Conservation (phyloP, 2,329 filamentous ascomycete genomes). For the Ambrosiella cleistominuta region DNA sequence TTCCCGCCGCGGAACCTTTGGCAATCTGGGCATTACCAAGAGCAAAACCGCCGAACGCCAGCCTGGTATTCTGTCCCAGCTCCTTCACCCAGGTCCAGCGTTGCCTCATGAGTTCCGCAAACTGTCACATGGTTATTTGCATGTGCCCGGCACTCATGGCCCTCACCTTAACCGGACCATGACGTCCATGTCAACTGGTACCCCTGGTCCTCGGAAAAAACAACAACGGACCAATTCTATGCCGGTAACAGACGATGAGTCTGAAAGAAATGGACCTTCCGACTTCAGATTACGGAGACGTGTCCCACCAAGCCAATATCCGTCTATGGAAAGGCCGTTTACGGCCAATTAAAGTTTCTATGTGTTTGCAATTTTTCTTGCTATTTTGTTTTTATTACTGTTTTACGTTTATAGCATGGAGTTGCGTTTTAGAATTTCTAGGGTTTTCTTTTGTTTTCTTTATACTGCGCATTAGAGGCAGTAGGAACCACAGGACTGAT, state of each 20-base stretch:
- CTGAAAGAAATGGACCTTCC: not conserved
- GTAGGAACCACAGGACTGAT: constrained; percentile 3
- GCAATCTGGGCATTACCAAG: constrained; percentile 8
- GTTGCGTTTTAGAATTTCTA: not conserved
- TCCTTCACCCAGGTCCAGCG: constrained; percentile 32
- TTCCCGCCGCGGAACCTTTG: constrained; percentile 16
- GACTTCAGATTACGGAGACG: not conserved
- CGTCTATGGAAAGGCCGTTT: constrained; percentile 4
- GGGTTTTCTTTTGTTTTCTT: constrained; percentile 2
- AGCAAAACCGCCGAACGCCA: constrained; percentile 19
- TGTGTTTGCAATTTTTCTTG: not conserved
- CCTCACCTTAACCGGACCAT: constrained; percentile 2
- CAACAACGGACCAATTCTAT: constrained; percentile 4
- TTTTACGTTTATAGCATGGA: not conserved
- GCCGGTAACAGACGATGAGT: constrained; percentile 8
- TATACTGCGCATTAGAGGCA: not conserved
- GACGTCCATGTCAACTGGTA: constrained; percentile 6
- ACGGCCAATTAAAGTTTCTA: not conserved
- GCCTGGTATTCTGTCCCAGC: constrained; percentile 27
- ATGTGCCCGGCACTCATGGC: not conserved
- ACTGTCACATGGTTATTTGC: constrained; percentile 8
- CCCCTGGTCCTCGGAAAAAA: constrained; percentile 2
- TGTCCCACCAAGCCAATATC: not conserved
- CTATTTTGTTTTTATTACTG: not conserved
- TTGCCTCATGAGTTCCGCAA: constrained; percentile 18